phyloP scores from a whole-genome alignment of 2,329 filamentous ascomycete species.

The Colletotrichum aenigma region DNA sequence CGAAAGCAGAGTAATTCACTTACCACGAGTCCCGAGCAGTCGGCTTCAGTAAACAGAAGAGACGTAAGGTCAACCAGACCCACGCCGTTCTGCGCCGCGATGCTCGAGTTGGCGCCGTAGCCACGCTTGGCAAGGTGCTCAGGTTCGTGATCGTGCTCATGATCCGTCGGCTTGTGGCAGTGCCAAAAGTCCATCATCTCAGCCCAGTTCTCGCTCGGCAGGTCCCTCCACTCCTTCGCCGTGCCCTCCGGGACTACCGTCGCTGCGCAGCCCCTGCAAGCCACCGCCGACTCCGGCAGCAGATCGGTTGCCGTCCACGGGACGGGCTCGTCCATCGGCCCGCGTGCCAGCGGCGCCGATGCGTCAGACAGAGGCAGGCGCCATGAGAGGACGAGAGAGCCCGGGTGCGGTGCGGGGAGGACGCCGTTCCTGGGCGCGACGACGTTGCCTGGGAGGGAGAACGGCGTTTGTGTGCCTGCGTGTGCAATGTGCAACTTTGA shows the following conservation, averaged over 20 bases:
- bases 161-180: conserved; percentile 86
- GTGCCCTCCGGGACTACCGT: conserved; percentile 39
- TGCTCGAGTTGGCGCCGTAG: conserved; percentile 81
- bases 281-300: conserved; percentile 40
- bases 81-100: conserved; percentile 67
- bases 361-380: conserved; percentile 47
- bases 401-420: conserved; percentile 40
- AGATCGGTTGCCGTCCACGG: conserved; percentile 64
- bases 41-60: conserved; percentile 71
- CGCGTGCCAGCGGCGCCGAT: conserved; percentile 16
- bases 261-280: conserved; percentile 43
- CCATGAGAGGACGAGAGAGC: conserved; percentile 47
- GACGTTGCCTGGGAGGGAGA: conserved; percentile 50
- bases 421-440: conserved; percentile 23
- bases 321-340: conserved; percentile 34
- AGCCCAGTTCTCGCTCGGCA: conserved; percentile 97
- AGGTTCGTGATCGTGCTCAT: conserved; percentile 41
- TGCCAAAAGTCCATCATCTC: conserved; percentile 99
- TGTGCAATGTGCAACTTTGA: conserved; percentile 53
- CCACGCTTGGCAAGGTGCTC: conserved; percentile 67
- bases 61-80: conserved; percentile 84
- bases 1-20: conserved; percentile 27
- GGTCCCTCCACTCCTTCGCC: conserved; percentile 78
- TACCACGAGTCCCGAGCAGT: conserved; percentile 59
- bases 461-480: conserved; percentile 34